phyloP scores from a whole-genome alignment of 1,139 yeast species.

The Pichia sp. region DNA sequence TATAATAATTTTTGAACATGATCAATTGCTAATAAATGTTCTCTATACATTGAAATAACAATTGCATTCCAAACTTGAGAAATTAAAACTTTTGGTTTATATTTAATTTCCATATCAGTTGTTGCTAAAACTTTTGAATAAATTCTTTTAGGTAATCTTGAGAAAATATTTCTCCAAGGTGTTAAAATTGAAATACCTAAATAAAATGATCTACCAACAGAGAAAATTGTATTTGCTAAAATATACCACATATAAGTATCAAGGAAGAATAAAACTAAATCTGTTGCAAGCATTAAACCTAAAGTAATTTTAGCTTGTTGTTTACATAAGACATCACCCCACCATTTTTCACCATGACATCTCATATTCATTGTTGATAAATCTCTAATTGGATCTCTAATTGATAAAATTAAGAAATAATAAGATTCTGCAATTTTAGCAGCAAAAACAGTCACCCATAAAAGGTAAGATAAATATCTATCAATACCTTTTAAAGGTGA shows the following conservation, averaged over 20 bases:
- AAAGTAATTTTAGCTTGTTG: conserved; percentile 84
- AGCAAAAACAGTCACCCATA: conserved; percentile 83
- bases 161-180: conserved; percentile 98
- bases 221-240: conserved; percentile 86
- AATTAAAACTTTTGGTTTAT: conserved; percentile 95
- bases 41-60: conserved; percentile 50
- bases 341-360: conserved; percentile 89
- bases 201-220: conserved; percentile 96
- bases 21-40: conserved; percentile 83
- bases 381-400: conserved; percentile 89
- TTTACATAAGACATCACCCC: conserved; percentile 62
- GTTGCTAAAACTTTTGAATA: conserved; percentile 96
- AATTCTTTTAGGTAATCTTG: conserved; percentile 96
- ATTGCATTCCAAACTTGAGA: conserved; percentile 99
- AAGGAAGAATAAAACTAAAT: conserved; percentile 89
- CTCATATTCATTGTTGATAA: conserved; percentile 59
- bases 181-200: conserved; percentile 97
- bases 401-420: conserved; percentile 80
- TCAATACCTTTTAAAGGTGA: conserved; percentile 76
- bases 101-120: conserved; percentile 97
- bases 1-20: conserved; percentile 95
- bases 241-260: conserved; percentile 99
- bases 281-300: conserved; percentile 88
- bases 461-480: conserved; percentile 92
- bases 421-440: conserved; percentile 90